Percentiles rank a stretch among this genome's conserved stretches.
phyloP scores from a whole-genome alignment of 257 asterid genomes.

The Primulina huaijiensis region DNA sequence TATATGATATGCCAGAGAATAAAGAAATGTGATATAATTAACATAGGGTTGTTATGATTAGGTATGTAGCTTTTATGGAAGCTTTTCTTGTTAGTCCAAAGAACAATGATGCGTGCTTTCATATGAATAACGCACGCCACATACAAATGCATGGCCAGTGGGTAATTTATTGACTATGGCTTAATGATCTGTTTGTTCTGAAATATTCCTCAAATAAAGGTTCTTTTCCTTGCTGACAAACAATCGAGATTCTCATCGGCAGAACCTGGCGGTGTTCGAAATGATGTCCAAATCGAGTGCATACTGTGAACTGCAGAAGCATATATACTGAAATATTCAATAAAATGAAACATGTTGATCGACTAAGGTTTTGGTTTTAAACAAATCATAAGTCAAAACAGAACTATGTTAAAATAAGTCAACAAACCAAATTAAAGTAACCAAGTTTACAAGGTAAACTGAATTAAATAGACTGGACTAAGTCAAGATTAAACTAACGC shows the following conservation, averaged over 20 bases:
- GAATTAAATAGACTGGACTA: no score
- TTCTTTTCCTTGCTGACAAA: background rate
- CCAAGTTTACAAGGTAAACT: no score
- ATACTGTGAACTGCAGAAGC: background rate
- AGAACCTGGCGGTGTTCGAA: background rate
- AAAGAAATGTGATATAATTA: no score
- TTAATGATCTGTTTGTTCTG: background rate
- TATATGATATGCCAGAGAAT: no score
- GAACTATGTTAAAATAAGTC: no score
- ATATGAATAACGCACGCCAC: background rate
- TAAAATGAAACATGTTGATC: no score
- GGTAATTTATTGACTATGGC: background rate
- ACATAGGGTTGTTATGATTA: background rate
- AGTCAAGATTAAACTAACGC: no score
- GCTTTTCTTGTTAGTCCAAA: background rate
- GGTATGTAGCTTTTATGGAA: background rate
- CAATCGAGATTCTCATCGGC: background rate
- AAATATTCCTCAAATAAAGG: background rate
- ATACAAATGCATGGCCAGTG: background rate
- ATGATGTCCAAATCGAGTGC: background rate
- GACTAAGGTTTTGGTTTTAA: no score
- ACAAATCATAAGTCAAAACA: no score
- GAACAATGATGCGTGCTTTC: background rate
- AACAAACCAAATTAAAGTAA: no score
- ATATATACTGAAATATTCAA: background rate